A percentile compares a stretch with the other conserved stretches of the same genome.
phyloP scores from a whole-genome alignment of 2,329 filamentous ascomycete species.

The Triangularia setosa region DNA sequence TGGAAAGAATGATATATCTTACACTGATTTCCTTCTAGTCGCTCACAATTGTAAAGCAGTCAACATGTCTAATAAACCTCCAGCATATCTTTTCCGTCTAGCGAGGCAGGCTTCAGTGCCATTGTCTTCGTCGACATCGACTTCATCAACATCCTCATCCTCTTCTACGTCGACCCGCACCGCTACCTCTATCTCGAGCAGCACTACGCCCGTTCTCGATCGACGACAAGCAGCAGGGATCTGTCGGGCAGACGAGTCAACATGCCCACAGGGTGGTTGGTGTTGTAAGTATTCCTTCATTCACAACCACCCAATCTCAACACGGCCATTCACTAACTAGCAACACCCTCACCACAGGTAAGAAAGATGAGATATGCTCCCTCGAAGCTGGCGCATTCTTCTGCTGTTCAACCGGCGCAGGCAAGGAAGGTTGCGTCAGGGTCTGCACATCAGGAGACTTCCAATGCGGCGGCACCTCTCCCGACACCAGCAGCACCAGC shows the following conservation, averaged over 20 bases:
- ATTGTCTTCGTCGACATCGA: neutral
- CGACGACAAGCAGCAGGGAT: neutral
- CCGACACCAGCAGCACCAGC: slow-evolving; percentile 8
- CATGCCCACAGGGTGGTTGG: slow-evolving; percentile 22
- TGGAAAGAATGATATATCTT: neutral
- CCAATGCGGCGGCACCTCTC: slow-evolving; percentile 15
- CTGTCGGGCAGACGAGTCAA: slow-evolving; percentile 8
- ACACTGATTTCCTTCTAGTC: neutral
- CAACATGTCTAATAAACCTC: neutral
- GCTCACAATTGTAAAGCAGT: neutral
- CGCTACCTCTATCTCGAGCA: neutral
- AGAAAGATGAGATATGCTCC: slow-evolving; percentile 16
- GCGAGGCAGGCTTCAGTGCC: neutral
- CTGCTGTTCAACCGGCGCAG: slow-evolving; percentile 18
- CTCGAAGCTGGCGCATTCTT: slow-evolving; percentile 15
- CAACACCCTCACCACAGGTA: slow-evolving; percentile 1
- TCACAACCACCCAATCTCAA: no score
- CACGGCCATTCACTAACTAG: neutral
- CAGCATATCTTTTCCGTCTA: neutral
- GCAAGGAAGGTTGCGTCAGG: slow-evolving; percentile 12
- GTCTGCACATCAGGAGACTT: slow-evolving; percentile 22
- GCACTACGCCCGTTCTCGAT: neutral
- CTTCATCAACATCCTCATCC: neutral
- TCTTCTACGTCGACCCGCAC: neutral
- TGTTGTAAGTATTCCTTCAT: slow-evolving; percentile 19